These are phyloP conservation scores for Tolypocladium amazonense DNA, from an alignment of 2,329 filamentous ascomycete species.

Conservation along the genomic window DNA sequence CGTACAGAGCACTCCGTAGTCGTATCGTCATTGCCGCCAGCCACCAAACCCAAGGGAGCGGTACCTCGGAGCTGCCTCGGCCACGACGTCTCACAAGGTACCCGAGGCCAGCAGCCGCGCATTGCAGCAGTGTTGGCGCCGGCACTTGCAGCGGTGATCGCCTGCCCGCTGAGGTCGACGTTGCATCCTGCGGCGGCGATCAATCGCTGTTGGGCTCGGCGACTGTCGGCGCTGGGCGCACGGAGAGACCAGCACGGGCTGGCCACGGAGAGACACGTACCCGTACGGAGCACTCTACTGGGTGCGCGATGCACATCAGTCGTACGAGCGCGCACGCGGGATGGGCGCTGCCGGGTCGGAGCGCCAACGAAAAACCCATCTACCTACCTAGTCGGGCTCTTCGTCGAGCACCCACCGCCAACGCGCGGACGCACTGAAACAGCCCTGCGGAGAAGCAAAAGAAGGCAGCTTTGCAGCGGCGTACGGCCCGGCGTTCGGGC, in stretches of 20 bases:
- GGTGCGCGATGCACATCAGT: background rate
- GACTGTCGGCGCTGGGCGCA: background rate
- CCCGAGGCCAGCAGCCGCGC: background rate
- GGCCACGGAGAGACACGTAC: background rate
- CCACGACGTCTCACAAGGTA: background rate
- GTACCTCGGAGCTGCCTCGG: background rate
- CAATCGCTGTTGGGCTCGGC: background rate
- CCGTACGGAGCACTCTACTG: background rate
- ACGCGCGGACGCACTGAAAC: background rate
- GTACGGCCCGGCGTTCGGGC: slow-evolving; percentile 14
- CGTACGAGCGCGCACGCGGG: background rate
- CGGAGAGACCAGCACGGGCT: background rate
- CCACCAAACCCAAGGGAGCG: slow-evolving; percentile 1
- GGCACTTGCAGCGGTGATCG: background rate
- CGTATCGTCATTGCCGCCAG: background rate
- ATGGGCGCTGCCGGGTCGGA: background rate
- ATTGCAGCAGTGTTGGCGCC: background rate
- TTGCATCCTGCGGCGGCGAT: background rate
- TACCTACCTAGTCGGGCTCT: too few species aligned
- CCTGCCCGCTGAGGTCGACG: background rate
- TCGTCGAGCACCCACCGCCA: background rate
- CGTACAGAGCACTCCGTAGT: background rate
- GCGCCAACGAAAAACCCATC: background rate
- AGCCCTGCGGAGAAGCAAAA: background rate
- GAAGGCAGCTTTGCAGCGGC: background rate